Evolutionary conservation across 129 eudicot genomes (phyloP).

Genomic region (Helianthus tuberosus): DNA sequence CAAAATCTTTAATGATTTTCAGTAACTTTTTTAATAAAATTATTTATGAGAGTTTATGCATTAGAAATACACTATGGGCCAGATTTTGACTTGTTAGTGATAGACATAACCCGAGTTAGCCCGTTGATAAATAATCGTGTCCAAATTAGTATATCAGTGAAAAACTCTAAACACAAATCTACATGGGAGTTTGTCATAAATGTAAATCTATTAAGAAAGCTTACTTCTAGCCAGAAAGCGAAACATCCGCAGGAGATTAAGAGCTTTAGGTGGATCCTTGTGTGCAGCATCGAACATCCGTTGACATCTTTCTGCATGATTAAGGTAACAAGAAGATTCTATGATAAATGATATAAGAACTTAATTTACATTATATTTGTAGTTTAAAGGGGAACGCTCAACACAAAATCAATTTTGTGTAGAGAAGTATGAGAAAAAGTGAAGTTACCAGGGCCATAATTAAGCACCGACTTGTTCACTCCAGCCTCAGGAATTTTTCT

Average conservation of each 20-base stretch:
- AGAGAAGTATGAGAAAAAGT: background rate
- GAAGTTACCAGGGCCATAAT: conserved; percentile 39
- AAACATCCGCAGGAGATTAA: conserved; percentile 53
- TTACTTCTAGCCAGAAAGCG: conserved; percentile 54
- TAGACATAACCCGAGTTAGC: background rate
- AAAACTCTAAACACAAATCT: background rate
- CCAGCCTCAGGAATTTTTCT: conserved; percentile 15
- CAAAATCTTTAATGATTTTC: background rate
- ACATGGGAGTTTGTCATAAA: background rate
- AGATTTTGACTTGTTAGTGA: background rate
- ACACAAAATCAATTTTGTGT: no score
- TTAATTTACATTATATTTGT: background rate
- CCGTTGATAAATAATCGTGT: background rate
- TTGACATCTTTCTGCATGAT: conserved; percentile 42
- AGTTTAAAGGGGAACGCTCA: background rate
- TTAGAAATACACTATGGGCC: no score
- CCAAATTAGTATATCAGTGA: background rate
- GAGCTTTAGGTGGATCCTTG: conserved; percentile 21
- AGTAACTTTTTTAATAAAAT: no score
- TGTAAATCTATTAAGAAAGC: background rate
- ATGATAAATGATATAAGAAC: background rate
- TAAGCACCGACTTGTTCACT: conserved; percentile 35
- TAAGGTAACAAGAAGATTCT: background rate
- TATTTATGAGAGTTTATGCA: background rate
- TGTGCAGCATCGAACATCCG: conserved; percentile 26